phyloP scores from a whole-genome alignment of 495 filamentous ascomycete genomes.

The Aspergillus affinis region DNA sequence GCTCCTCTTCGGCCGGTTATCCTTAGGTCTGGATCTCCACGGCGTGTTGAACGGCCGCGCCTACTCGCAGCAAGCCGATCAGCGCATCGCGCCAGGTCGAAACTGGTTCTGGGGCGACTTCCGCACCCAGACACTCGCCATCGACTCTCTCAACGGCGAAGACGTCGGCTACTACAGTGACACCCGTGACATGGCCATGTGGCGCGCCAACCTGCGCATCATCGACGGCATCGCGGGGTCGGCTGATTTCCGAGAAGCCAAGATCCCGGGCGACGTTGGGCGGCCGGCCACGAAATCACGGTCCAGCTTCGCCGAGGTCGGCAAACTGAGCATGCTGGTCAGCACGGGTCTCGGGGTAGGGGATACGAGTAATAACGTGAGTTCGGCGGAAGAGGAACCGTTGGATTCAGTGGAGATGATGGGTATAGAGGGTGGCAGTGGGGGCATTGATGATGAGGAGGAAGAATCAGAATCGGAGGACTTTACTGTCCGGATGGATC shows the following conservation, averaged over 20 bases:
- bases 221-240: conserved; percentile 34
- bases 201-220: conserved; percentile 45
- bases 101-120: conserved; percentile 59
- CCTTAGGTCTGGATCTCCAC: conserved; percentile 33
- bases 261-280: conserved; percentile 24
- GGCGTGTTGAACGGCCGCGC: conserved; percentile 40
- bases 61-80: conserved; percentile 44
- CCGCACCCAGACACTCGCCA: conserved; percentile 52
- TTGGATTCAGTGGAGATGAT: too few relatives aligned
- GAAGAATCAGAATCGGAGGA: conserved; percentile 16
- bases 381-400: conserved; percentile 17
- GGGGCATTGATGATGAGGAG: conserved; percentile 4
- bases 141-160: conserved; percentile 52
- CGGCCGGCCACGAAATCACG: conserved; percentile 24
- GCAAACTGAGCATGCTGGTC: conserved; percentile 38
- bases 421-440: neutral
- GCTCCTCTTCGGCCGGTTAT: conserved; percentile 39
- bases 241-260: conserved; percentile 25
- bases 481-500: conserved; percentile 19
- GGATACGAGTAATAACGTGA: conserved; percentile 24
- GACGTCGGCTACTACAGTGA: conserved; percentile 45
- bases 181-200: conserved; percentile 42
- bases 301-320: conserved; percentile 29
- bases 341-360: conserved; percentile 31
- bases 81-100: conserved; percentile 42